Conservation (phyloP, 176 grass and related monocot species). For the Eremochloa ophiuroides region DNA sequence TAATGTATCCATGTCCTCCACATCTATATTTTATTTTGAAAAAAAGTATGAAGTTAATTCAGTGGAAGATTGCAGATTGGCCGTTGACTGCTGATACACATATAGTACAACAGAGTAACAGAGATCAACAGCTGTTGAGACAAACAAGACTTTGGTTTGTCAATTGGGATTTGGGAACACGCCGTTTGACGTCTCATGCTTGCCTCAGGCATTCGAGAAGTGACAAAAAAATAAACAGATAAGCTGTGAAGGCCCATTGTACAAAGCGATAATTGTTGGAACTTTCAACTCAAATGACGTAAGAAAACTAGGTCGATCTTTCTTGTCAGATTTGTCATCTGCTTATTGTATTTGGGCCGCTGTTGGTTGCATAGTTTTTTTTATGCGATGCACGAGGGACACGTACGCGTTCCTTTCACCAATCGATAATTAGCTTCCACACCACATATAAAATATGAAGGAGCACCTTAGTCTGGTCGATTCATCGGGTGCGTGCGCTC, state of each 20-base stretch:
- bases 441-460: background rate
- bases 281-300: background rate
- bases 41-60: too few relatives aligned
- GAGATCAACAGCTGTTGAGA: background rate
- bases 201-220: constrained; percentile 3
- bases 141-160: background rate
- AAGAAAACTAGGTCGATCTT: background rate
- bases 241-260: background rate
- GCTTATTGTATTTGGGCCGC: background rate
- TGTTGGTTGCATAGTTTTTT: background rate
- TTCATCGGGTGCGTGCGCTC: background rate
- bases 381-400: background rate
- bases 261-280: background rate
- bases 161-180: background rate
- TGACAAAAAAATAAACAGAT: background rate
- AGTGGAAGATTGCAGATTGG: too few relatives aligned
- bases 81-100: background rate
- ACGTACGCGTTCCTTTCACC: background rate
- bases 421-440: background rate
- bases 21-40: too few relatives aligned
- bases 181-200: background rate
- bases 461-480: background rate
- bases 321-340: constrained; percentile 10
- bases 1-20: too few relatives aligned
- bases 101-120: background rate